Evolutionary conservation across 768 basidiomycete genomes (phyloP).

Genomic region (Termitomyces sp.): DNA sequence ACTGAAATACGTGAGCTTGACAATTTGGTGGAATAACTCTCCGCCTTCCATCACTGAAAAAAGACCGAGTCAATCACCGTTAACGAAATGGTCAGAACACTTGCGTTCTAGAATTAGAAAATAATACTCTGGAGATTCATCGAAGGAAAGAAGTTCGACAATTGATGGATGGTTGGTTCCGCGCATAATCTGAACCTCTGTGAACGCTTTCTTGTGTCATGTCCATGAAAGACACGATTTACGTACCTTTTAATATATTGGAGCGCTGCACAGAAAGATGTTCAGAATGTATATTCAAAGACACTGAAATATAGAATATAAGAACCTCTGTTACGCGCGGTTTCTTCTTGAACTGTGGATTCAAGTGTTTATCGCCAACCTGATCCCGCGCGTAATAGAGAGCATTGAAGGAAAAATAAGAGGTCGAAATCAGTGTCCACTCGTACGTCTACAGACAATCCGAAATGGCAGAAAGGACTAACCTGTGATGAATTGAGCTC

Average conservation of each 20-base stretch:
- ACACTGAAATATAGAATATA: constrained; percentile 17
- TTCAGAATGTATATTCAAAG: constrained; percentile 26
- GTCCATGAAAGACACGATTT: neutral
- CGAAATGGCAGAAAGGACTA: constrained; percentile 25
- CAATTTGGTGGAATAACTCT: constrained; percentile 98
- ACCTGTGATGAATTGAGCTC: constrained; percentile 92
- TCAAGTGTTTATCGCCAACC: constrained; percentile 92
- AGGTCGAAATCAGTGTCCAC: constrained; percentile 19
- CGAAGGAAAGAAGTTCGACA: constrained; percentile 89
- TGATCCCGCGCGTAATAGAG: constrained; percentile 42
- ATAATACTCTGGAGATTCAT: constrained; percentile 90
- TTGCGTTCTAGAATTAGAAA: constrained; percentile 89
- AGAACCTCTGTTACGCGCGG: constrained; percentile 96
- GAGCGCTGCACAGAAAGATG: constrained; percentile 62
- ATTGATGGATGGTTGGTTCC: constrained; percentile 89
- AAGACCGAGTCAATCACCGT: constrained; percentile 4
- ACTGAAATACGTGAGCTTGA: constrained; percentile 98
- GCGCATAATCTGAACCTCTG: constrained; percentile 99
- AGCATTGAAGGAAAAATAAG: constrained; percentile 19
- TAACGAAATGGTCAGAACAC: constrained; percentile 23
- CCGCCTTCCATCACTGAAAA: constrained; percentile 91
- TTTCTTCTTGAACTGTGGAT: constrained; percentile 92
- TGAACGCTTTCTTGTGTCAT: constrained; percentile 4
- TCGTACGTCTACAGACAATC: constrained; percentile 16
- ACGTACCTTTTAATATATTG: constrained; percentile 90